Evolutionary conservation across 768 basidiomycete genomes (phyloP).

Genomic region (Tylopilus rubrobrunneus): DNA sequence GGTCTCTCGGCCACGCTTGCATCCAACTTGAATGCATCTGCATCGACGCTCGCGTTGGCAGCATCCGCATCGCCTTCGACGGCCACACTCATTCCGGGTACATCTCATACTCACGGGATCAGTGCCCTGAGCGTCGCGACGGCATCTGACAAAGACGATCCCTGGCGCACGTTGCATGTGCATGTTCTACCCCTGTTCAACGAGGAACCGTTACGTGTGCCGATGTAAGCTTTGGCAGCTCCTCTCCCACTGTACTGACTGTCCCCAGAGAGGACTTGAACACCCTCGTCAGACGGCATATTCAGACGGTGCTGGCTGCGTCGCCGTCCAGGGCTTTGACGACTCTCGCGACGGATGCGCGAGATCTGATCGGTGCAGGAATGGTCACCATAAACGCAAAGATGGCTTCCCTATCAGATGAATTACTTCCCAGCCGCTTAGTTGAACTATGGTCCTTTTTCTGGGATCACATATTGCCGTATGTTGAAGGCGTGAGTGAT

Average conservation of each 20-base stretch:
- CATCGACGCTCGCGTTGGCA: slow-evolving; percentile 41
- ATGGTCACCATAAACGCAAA: slow-evolving; percentile 93
- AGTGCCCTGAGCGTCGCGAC: slow-evolving; percentile 19
- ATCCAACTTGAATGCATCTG: slow-evolving; percentile 38
- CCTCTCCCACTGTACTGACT: slow-evolving; percentile 9
- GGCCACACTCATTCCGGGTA: slow-evolving; percentile 26
- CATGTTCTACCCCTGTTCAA: slow-evolving; percentile 91
- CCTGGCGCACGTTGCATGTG: slow-evolving; percentile 83
- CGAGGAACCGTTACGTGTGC: slow-evolving; percentile 77
- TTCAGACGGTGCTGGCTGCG: slow-evolving; percentile 66
- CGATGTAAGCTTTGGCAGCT: slow-evolving; percentile 54
- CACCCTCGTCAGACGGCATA: slow-evolving; percentile 72
- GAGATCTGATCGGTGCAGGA: slow-evolving; percentile 79
- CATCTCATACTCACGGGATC: slow-evolving; percentile 31
- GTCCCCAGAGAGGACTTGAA: slow-evolving; percentile 79
- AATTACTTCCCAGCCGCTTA: slow-evolving; percentile 68
- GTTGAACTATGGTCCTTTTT: slow-evolving; percentile 94
- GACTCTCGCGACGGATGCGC: slow-evolving; percentile 72
- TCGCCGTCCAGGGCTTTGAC: slow-evolving; percentile 71
- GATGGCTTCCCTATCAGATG: slow-evolving; percentile 71
- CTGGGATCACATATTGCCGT: slow-evolving; percentile 85
- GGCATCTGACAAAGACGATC: slow-evolving; percentile 51
- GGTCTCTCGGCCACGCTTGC: slow-evolving; percentile 34
- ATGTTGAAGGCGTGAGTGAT: slow-evolving; percentile 73
- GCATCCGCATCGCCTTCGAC: slow-evolving; percentile 40